Percentiles rank a stretch among this genome's conserved stretches.
These are phyloP conservation scores for Rosellinia necatrix DNA, from an alignment of 2,329 filamentous ascomycete species.

Conservation along the genomic window DNA sequence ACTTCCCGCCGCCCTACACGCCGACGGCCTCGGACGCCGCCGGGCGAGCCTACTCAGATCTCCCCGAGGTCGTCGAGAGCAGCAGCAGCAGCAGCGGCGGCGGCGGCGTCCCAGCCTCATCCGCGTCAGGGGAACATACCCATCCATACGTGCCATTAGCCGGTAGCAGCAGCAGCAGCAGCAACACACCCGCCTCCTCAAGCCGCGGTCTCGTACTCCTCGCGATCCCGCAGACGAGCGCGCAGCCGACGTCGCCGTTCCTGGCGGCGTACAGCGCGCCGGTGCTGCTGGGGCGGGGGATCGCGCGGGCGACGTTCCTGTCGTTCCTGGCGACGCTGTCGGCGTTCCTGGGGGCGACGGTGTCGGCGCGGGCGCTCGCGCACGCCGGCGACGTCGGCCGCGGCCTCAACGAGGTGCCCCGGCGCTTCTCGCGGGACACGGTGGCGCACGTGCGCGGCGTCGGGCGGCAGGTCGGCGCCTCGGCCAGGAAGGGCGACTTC, in stretches of 20 bases:
- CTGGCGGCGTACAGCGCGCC: slow-evolving; percentile 46
- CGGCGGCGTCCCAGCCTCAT: no score
- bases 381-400: slow-evolving; percentile 31
- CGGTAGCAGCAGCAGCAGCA: slow-evolving; percentile 2
- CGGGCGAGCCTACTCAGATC: neutral
- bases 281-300: slow-evolving; percentile 44
- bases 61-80: neutral
- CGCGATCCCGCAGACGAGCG: slow-evolving; percentile 21
- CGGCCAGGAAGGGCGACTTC: slow-evolving; percentile 47
- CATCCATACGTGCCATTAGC: no score
- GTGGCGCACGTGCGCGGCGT: slow-evolving; percentile 44
- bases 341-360: slow-evolving; percentile 51
- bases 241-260: slow-evolving; percentile 45
- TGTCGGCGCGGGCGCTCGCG: slow-evolving; percentile 49
- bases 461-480: slow-evolving; percentile 42
- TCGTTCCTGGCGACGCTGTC: slow-evolving; percentile 47
- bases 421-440: slow-evolving; percentile 44
- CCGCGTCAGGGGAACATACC: no score
- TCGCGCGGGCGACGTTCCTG: slow-evolving; percentile 33
- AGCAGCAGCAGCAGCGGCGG: neutral
- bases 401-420: slow-evolving; percentile 43
- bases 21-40: neutral
- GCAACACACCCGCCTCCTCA: slow-evolving; percentile 40
- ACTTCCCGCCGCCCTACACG: slow-evolving; percentile 42
- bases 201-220: neutral